Conservation (phyloP, 164 flowering plant genomes). For the Piper longum region DNA sequence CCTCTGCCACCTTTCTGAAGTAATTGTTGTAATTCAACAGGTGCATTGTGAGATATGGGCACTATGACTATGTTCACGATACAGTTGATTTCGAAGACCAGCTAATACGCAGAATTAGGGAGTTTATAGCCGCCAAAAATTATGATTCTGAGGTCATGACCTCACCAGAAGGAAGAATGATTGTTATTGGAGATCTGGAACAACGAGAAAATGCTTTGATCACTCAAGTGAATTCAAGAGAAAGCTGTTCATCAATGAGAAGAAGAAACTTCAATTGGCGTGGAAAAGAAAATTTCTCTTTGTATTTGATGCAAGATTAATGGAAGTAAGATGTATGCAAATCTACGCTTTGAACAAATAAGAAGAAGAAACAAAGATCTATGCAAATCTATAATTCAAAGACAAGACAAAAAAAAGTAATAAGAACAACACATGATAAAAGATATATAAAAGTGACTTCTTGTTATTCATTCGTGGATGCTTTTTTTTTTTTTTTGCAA, state of each 20-base stretch:
- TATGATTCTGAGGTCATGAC: conserved; percentile 24
- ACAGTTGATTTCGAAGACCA: conserved; percentile 49
- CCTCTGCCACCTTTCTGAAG: not conserved
- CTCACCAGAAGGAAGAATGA: conserved; percentile 41
- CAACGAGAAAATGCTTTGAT: conserved; percentile 27
- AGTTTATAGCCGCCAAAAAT: conserved; percentile 48
- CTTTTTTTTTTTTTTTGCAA: too few species aligned
- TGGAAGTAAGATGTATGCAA: too few species aligned
- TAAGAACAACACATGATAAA: too few species aligned
- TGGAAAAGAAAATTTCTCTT: conserved; percentile 40
- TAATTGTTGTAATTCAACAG: conserved; percentile 6
- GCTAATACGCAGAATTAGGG: conserved; percentile 36
- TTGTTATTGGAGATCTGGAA: conserved; percentile 29
- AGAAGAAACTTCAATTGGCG: not conserved
- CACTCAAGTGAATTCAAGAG: conserved; percentile 12
- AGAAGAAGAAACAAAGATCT: too few species aligned
- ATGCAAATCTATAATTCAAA: too few species aligned
- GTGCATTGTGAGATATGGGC: conserved; percentile 62
- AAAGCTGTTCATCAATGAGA: not conserved
- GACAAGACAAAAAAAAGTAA: too few species aligned
- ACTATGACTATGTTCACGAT: conserved; percentile 30
- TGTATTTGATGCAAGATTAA: conserved; percentile 4
- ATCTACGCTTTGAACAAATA: too few species aligned
- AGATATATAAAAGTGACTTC: too few species aligned
- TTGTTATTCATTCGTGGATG: too few species aligned